These are phyloP conservation scores for Magnaporthiopsis incrustans DNA, from an alignment of 2,329 filamentous ascomycete species.

Conservation along the genomic window DNA sequence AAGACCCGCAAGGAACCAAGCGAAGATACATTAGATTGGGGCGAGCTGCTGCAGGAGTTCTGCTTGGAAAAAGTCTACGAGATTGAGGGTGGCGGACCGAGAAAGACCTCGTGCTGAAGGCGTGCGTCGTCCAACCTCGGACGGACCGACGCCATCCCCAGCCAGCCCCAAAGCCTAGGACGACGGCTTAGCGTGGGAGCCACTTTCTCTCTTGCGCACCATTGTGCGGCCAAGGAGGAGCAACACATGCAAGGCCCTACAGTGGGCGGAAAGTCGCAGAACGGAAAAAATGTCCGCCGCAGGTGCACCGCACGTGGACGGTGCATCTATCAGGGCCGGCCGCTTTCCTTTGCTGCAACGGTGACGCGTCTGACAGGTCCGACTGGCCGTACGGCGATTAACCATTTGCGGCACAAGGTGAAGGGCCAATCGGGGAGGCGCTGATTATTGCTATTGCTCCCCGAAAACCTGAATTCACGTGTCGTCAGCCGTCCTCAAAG, in stretches of 20 bases:
- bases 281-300: no score
- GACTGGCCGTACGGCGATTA: background rate
- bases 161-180: background rate
- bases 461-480: background rate
- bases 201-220: background rate
- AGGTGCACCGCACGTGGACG: no score
- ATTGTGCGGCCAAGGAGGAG: no score
- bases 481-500: background rate
- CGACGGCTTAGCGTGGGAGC: background rate
- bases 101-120: no score
- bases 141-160: no score
- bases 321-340: no score
- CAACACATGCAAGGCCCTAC: no score
- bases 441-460: no score
- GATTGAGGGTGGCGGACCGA: background rate
- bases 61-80: background rate
- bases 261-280: no score
- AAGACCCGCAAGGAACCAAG: background rate
- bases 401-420: background rate
- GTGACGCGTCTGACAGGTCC: background rate
- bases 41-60: no score
- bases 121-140: no score
- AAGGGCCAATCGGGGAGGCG: background rate
- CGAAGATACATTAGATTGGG: background rate
- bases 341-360: background rate